Percentiles rank a stretch among this genome's conserved stretches.
phyloP scores from a whole-genome alignment of 768 basidiomycete genomes.

The Leccinum disarticulatum region DNA sequence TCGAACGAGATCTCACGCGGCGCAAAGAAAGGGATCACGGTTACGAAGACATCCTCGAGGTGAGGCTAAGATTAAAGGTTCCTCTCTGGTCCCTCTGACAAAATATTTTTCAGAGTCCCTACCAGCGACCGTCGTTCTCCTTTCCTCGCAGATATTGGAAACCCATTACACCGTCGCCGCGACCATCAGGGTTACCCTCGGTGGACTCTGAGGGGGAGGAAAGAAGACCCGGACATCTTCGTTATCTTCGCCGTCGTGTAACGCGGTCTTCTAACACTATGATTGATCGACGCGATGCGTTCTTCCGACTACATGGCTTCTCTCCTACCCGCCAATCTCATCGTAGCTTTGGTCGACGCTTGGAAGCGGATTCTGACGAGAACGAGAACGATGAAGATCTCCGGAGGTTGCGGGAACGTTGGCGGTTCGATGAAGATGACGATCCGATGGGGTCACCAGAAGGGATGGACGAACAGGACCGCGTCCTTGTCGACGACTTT shows the following conservation, averaged over 20 bases:
- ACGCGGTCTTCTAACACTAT: conserved; percentile 82
- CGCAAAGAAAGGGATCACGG: conserved; percentile 74
- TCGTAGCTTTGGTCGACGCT: conserved; percentile 20
- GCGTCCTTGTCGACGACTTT: conserved; percentile 71
- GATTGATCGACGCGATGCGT: conserved; percentile 64
- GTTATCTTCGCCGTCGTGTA: conserved; percentile 61
- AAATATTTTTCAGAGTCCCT: conserved; percentile 52
- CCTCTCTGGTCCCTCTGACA: background rate
- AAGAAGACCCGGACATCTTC: conserved; percentile 25
- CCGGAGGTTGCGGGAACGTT: conserved; percentile 52
- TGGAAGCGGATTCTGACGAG: conserved; percentile 28
- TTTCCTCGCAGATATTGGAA: conserved; percentile 69
- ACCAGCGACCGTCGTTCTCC: conserved; percentile 60
- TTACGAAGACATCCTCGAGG: conserved; percentile 89
- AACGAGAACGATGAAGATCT: conserved; percentile 37
- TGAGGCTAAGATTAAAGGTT: conserved; percentile 33
- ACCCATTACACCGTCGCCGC: conserved; percentile 45
- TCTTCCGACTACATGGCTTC: conserved; percentile 27
- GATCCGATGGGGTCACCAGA: conserved; percentile 51
- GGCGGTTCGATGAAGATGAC: conserved; percentile 72
- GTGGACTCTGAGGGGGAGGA: conserved; percentile 21
- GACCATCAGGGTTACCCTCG: conserved; percentile 33
- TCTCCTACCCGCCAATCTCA: conserved; percentile 10
- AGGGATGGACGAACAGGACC: conserved; percentile 58
- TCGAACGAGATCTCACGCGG: conserved; percentile 59